Evolutionary conservation across 169 alveolate genomes (phyloP).

Genomic region (Plasmodium falciparum): DNA sequence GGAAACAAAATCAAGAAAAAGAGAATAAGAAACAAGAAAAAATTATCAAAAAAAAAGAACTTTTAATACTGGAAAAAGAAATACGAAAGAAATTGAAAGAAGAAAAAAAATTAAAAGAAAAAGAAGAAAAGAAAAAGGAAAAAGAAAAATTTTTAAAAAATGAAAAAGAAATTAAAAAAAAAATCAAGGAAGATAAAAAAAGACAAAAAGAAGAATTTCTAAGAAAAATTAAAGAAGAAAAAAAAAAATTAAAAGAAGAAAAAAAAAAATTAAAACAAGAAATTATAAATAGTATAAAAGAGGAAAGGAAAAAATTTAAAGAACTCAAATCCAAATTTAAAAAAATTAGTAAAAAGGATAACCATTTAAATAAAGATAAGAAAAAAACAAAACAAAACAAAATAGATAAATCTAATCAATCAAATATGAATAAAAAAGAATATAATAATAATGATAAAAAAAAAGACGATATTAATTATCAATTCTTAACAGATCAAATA

Average conservation of each 20-base stretch:
- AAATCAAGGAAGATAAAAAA: not conserved
- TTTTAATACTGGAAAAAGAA: not conserved
- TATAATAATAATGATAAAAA: not conserved
- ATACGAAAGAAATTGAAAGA: not conserved
- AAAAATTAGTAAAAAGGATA: conserved; percentile 10
- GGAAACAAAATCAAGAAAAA: not conserved
- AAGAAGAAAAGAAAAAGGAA: not conserved
- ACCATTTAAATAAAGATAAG: not conserved
- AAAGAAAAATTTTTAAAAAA: conserved; percentile 6
- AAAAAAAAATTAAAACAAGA: conserved; percentile 15
- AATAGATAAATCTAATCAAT: not conserved
- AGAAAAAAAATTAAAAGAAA: conserved; percentile 7
- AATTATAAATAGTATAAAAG: not conserved
- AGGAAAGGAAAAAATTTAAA: not conserved
- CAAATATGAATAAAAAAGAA: not conserved
- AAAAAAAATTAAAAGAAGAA: conserved; percentile 9
- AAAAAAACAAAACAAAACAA: not conserved
- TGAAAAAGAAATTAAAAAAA: conserved; percentile 10
- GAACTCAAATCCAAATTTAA: conserved; percentile 1
- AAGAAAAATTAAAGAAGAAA: conserved; percentile 2
- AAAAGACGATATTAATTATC: not conserved
- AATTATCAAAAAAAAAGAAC: conserved; percentile 5
- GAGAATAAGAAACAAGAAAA: not conserved
- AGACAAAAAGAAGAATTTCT: conserved; percentile 11
- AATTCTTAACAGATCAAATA: no score